phyloP scores from a whole-genome alignment of 2,329 filamentous ascomycete genomes.

The Aspergillus tubingensis region DNA sequence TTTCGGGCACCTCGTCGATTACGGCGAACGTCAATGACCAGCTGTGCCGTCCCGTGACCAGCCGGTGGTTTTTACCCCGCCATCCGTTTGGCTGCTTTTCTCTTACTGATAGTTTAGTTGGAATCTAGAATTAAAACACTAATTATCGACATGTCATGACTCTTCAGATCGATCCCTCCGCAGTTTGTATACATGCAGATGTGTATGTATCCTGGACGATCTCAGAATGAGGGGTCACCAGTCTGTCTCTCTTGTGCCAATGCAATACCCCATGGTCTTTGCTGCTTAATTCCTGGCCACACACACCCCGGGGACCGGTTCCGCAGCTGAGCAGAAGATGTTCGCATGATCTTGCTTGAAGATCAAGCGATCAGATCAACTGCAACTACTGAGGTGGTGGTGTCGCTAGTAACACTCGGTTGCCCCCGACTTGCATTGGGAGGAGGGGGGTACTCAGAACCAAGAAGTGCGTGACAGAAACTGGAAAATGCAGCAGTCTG shows the following conservation, averaged over 20 bases:
- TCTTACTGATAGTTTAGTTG: neutral
- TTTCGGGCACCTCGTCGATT: slow-evolving; percentile 27
- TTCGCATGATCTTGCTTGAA: slow-evolving; percentile 4
- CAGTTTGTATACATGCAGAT: no score
- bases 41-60: slow-evolving; percentile 22
- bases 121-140: no score
- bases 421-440: neutral
- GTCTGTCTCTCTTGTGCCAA: neutral
- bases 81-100: slow-evolving; percentile 5
- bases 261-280: no score
- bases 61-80: slow-evolving; percentile 18
- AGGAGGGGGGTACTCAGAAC: neutral
- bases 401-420: neutral
- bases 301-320: neutral
- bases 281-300: neutral
- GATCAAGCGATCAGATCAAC: slow-evolving; percentile 5
- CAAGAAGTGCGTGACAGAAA: neutral
- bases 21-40: slow-evolving; percentile 30
- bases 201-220: neutral
- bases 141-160: no score
- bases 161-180: no score
- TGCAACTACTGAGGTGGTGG: neutral
- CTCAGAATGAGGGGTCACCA: neutral
- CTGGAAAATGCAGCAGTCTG: neutral
- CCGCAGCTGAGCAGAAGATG: neutral